Conservation (phyloP, 306 rosid genomes). For the Ammopiptanthus mongolicus region DNA sequence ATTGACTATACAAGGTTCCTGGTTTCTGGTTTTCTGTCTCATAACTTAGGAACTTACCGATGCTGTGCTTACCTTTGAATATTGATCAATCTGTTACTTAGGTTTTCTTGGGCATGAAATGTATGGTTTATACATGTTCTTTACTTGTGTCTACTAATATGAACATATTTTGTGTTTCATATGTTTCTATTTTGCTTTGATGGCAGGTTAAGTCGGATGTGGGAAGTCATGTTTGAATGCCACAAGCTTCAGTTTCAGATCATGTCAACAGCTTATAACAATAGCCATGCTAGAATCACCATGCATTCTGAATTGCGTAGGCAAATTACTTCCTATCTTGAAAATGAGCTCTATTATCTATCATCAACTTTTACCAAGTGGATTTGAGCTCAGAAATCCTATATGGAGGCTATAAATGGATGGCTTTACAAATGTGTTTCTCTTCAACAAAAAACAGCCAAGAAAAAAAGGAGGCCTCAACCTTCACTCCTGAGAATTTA, state of each 20-base stretch:
- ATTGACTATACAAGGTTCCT: neutral
- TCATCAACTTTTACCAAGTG: slow-evolving; percentile 69
- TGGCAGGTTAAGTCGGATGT: slow-evolving; percentile 86
- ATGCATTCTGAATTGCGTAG: slow-evolving; percentile 52
- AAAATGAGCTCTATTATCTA: slow-evolving; percentile 50
- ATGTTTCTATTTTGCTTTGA: slow-evolving; percentile 12
- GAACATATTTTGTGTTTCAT: slow-evolving; percentile 7
- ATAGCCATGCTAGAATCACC: slow-evolving; percentile 37
- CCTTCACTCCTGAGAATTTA: slow-evolving; percentile 2
- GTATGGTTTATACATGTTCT: neutral
- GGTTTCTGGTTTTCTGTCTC: neutral
- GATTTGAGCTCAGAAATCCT: slow-evolving; percentile 69
- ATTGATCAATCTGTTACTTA: neutral
- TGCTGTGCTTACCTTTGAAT: neutral
- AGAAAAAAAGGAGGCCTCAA: slow-evolving; percentile 40
- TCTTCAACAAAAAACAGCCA: slow-evolving; percentile 41
- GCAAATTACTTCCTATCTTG: slow-evolving; percentile 59
- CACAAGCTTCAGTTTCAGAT: slow-evolving; percentile 74
- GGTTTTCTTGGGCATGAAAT: neutral
- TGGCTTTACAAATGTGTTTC: slow-evolving; percentile 79
- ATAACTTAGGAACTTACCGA: neutral
- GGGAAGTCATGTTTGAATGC: slow-evolving; percentile 84
- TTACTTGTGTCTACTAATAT: neutral
- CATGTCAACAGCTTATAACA: slow-evolving; percentile 43
- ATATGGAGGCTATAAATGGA: slow-evolving; percentile 55